Evolutionary conservation across 2,329 filamentous ascomycete species (phyloP).

Genomic region (Phyllosticta ampelicida): DNA sequence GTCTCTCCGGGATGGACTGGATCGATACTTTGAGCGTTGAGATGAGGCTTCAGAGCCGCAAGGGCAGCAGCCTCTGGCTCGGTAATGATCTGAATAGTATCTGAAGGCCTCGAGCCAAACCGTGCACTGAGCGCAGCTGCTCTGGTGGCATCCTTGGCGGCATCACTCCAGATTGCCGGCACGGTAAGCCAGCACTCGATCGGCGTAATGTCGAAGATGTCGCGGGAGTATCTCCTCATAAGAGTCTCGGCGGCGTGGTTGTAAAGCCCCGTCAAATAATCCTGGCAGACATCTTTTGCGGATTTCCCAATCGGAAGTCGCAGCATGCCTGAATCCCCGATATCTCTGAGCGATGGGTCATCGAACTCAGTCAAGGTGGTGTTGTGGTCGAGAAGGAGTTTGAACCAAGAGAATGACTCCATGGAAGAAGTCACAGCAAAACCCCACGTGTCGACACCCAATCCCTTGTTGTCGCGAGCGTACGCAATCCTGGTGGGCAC

Average conservation of each 20-base stretch:
- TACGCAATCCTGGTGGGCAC: slow-evolving; percentile 10
- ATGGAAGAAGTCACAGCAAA: slow-evolving; percentile 11
- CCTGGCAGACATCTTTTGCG: slow-evolving; percentile 8
- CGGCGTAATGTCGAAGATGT: slow-evolving; percentile 8
- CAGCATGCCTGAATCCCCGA: slow-evolving; percentile 10
- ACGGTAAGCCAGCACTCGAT: slow-evolving; percentile 19
- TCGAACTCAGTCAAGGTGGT: slow-evolving; percentile 8
- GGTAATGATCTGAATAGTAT: slow-evolving; percentile 16
- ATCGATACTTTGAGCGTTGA: background rate
- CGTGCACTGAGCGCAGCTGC: slow-evolving; percentile 14
- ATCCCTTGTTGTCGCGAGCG: slow-evolving; percentile 1
- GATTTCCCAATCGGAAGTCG: slow-evolving; percentile 9
- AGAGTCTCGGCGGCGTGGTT: background rate
- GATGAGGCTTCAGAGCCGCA: slow-evolving; percentile 10
- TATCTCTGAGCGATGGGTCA: slow-evolving; percentile 10
- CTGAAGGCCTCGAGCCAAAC: slow-evolving; percentile 14
- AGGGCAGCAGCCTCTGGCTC: slow-evolving; percentile 18
- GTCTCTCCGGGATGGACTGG: slow-evolving; percentile 6
- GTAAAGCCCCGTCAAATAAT: slow-evolving; percentile 9
- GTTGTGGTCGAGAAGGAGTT: slow-evolving; percentile 12
- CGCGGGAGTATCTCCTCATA: background rate
- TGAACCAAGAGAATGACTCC: slow-evolving; percentile 13
- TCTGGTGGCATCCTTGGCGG: slow-evolving; percentile 15
- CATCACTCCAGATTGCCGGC: slow-evolving; percentile 18
- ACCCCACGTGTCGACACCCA: slow-evolving; percentile 3